These are phyloP conservation scores for Passalora sequoiae DNA, from an alignment of 2,329 filamentous ascomycete species.

Conservation along the genomic window DNA sequence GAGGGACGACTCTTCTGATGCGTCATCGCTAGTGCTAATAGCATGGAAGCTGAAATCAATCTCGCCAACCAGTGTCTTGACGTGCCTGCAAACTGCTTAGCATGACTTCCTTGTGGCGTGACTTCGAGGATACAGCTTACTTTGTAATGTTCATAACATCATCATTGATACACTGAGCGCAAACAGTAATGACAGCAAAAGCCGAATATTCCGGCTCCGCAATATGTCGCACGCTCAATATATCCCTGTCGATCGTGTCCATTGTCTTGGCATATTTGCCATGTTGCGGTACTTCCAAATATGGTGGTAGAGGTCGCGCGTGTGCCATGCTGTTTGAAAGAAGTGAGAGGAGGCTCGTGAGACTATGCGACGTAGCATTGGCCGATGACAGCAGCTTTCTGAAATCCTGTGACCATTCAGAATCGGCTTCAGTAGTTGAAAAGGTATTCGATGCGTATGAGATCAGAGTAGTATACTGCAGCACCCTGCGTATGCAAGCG, in stretches of 20 bases:
- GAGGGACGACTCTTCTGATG: constrained; percentile 15
- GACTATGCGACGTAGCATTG: constrained; percentile 58
- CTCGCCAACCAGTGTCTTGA: constrained; percentile 63
- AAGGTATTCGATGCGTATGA: constrained; percentile 59
- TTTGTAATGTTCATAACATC: constrained; percentile 59
- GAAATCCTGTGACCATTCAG: constrained; percentile 59
- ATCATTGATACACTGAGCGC: constrained; percentile 61
- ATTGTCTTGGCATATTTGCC: constrained; percentile 57
- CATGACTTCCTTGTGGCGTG: constrained; percentile 48
- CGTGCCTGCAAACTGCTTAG: constrained; percentile 33
- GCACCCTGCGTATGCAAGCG: constrained; percentile 53
- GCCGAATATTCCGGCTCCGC: constrained; percentile 54
- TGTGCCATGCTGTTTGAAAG: constrained; percentile 63
- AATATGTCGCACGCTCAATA: constrained; percentile 56
- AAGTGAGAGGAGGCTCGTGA: constrained; percentile 63
- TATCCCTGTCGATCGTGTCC: constrained; percentile 53
- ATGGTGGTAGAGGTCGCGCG: constrained; percentile 64
- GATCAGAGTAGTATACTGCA: constrained; percentile 62
- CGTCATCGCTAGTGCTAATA: constrained; percentile 35
- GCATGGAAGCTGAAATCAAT: constrained; percentile 65
- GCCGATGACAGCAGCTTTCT: constrained; percentile 51
- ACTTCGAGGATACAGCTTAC: constrained; percentile 42
- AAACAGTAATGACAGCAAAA: constrained; percentile 68
- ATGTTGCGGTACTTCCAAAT: constrained; percentile 57
- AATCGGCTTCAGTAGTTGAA: constrained; percentile 36